Percentiles rank a stretch among this genome's conserved stretches.
Conservation (phyloP, 192 early-diverging fungal genomes). For the Geranomyces michiganensis region DNA sequence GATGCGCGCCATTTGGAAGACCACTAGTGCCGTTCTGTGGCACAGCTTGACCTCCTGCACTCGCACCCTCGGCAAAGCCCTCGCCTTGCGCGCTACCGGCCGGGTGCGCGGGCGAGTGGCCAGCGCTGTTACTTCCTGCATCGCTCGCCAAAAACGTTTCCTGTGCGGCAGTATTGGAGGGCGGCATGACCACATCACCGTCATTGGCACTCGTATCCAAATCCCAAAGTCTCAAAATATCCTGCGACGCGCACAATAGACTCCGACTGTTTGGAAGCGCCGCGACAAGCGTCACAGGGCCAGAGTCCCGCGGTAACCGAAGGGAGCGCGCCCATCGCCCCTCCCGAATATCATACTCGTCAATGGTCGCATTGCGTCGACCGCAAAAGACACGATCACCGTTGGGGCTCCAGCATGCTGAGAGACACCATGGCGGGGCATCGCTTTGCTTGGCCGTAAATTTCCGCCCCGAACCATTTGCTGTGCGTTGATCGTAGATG, state of each 20-base stretch:
- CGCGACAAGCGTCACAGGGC: constrained; percentile 78
- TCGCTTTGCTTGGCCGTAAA: constrained; percentile 13
- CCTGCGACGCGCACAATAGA: constrained; percentile 86
- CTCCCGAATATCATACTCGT: constrained; percentile 82
- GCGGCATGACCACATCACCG: not conserved
- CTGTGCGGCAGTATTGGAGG: not conserved
- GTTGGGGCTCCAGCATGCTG: constrained; percentile 82
- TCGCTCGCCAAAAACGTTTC: not conserved
- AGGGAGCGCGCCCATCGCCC: constrained; percentile 70
- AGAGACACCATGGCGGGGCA: constrained; percentile 24
- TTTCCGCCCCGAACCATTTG: constrained; percentile 37
- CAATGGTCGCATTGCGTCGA: constrained; percentile 83
- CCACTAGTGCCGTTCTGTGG: not conserved
- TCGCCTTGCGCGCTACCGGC: not conserved
- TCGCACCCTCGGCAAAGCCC: not conserved
- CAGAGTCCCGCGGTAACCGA: constrained; percentile 84
- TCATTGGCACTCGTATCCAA: constrained; percentile 34
- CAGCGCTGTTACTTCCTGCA: not conserved
- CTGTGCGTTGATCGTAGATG: constrained; percentile 42
- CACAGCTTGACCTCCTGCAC: not conserved
- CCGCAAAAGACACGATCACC: constrained; percentile 82
- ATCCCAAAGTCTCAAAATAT: constrained; percentile 94
- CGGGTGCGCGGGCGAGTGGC: not conserved
- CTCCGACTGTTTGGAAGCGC: constrained; percentile 79
- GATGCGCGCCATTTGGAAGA: not conserved